Base-by-base conservation (phyloP, 2,329 filamentous ascomycete species). In the Penicillium sp. region DNA sequence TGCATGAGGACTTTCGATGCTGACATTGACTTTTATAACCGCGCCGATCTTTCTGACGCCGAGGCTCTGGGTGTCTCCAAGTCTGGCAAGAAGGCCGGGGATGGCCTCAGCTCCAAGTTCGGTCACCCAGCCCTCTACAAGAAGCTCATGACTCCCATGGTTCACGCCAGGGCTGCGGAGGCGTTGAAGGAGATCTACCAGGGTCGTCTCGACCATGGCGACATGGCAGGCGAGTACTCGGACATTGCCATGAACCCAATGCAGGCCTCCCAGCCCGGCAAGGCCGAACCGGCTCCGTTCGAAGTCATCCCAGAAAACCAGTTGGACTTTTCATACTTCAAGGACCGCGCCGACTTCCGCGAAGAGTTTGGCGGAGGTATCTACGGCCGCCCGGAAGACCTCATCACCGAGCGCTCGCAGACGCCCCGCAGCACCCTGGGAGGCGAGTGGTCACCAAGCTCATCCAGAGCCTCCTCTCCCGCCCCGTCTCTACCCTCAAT, bases 131-230 rank as follows among this genome's bases (percentile, higher is more conserved):
- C 88, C 4, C 78, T 97, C 13, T 95, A 93, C 75, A 88, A 87
- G 69, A 86, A 88, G 3, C 78, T 97, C 18, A 91, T 92, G 60
- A 95, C 90, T 0, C 92, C 92, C 2, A 96, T 97, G 91, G 92
- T 97, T 3, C 87, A 95, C 62, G 87, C 89, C 46, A 95, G 88
- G 70, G 89, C 89, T 2, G 88, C 93, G 62, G 90, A 93, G 51
- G 79, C 93, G 35, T 79, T 98, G 8, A 85, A 86, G n/a, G 82
- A 87, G 38, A 79, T 98, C 43, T 96, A 96, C 67, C 84, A 84
- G 23, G 92, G 91, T 9, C 85, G 92, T 4, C 73, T 95, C 2
- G 78, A 77, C n/a, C 75, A 79, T 0, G 75, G 78, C 48, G 65
- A 66, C 18, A 54, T 57, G 15, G 56, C 57, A 7, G 61, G 60